Conservation (phyloP, 306 rosid genomes). For the Glycine tomentella region DNA sequence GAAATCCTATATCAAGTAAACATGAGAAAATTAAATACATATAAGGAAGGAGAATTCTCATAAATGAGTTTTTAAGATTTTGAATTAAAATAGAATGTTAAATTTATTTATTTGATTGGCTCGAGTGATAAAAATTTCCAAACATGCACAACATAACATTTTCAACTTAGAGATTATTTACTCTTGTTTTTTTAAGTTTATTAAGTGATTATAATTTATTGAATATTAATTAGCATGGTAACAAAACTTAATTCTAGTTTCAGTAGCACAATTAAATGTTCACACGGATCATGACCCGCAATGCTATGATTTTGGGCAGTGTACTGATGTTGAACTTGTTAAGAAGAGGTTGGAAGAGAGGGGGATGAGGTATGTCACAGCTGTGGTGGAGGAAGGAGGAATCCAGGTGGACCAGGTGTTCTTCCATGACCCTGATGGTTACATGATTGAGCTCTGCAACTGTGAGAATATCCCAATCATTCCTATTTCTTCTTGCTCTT, state of each 20-base stretch:
- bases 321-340: constrained; percentile 80
- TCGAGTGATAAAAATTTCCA: no score
- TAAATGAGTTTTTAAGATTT: no score
- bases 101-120: no score
- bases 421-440: constrained; percentile 90
- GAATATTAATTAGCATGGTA: background rate
- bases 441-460: constrained; percentile 82
- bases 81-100: no score
- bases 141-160: no score
- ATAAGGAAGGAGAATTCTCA: no score
- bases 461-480: constrained; percentile 78
- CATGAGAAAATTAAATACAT: no score
- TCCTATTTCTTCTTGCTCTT: constrained; percentile 69
- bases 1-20: no score
- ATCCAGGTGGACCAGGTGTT: constrained; percentile 74
- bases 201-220: background rate
- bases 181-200: background rate
- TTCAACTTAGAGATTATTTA: background rate
- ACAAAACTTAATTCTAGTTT: background rate
- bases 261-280: background rate
- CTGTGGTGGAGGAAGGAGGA: constrained; percentile 73
- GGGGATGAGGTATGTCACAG: constrained; percentile 79
- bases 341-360: constrained; percentile 75
- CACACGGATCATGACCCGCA: background rate
- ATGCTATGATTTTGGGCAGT: constrained; percentile 53